Base-by-base conservation (phyloP, 164 flowering plant genomes). In the Liquidambar formosana region DNA sequence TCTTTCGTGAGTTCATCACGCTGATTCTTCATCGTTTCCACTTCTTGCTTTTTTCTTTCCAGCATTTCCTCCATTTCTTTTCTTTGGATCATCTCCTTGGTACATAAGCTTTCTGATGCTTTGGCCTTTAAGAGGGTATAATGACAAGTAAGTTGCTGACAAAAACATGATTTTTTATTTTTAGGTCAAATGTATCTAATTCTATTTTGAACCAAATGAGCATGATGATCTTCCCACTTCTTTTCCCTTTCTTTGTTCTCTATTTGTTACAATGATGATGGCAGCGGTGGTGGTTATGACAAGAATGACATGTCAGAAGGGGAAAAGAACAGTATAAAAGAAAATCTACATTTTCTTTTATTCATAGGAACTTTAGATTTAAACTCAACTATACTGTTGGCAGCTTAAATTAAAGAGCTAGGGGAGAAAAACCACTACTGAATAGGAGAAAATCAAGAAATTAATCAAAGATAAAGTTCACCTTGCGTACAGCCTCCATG, bases 41-140 rank as follows among this genome's bases (percentile, higher is more conserved):
- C 56, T 59, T 88, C 89, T 71, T 71, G 75, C 61, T 64, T 81
- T 69, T 82, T 82, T 69, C 71, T 77, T 26, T 56, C 72, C 1
- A 90, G 76, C 16, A 21, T 41, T 49, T 82, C 87, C 75, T 89
- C 90, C 74, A 77, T 62, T 61, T 87, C 84, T 76, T 76, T 82
- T 68, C 85, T 81, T 73, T 61, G 77, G 54, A 64, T 80, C 71
- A 70, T 70, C 80, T 86, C 91, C 70, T 79, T 69, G 12, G 64
- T 33, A n/a, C 68, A 83, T 65, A 74, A 76, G 67, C 64, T 73
- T 79, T 90, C 89, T 48, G 85, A 75, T 53, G 79, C 78, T 75
- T 82, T 81, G 45, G 84, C 93, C 98, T 94, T 79, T 27, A 67
- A 67, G 28, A 53, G 19, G 47, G 47, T 14, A 47, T 1, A 21